These are phyloP conservation scores for Leishmania martiniquensis DNA, from an alignment of 208 protist genomes.

Conservation along the genomic window DNA sequence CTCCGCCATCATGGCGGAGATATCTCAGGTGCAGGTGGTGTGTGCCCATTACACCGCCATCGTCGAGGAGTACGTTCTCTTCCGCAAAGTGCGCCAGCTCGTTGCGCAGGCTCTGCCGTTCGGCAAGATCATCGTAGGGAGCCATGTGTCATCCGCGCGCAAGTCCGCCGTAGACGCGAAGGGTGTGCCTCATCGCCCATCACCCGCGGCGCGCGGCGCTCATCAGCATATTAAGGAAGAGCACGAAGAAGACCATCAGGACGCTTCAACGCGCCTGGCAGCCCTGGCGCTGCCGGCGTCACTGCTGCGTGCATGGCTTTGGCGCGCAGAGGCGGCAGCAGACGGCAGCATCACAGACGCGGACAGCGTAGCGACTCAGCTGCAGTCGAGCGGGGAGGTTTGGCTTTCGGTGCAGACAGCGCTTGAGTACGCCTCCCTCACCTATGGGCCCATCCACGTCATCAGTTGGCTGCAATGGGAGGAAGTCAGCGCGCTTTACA, in stretches of 20 bases:
- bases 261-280: slow-evolving; percentile 8
- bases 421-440: slow-evolving; percentile 26
- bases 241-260: background rate
- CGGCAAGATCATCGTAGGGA: background rate
- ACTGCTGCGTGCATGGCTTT: slow-evolving; percentile 18
- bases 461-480: slow-evolving; percentile 27
- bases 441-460: slow-evolving; percentile 21
- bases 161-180: background rate
- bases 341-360: background rate
- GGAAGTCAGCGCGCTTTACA: slow-evolving; percentile 18
- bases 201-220: background rate
- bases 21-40: slow-evolving; percentile 11
- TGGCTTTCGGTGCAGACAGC: slow-evolving; percentile 32
- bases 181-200: background rate
- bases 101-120: background rate
- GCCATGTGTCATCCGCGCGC: background rate
- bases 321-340: slow-evolving; percentile 1
- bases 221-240: background rate
- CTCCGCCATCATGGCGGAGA: background rate
- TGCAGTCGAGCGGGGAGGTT: background rate
- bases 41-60: slow-evolving; percentile 16
- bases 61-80: slow-evolving; percentile 16
- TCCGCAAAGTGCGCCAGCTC: slow-evolving; percentile 24
- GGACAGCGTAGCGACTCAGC: background rate
- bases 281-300: slow-evolving; percentile 6